Percentiles rank a stretch among this genome's conserved stretches.
Evolutionary conservation across 345 rosid genomes (phyloP).

Genomic region (Trapa bicornis): DNA sequence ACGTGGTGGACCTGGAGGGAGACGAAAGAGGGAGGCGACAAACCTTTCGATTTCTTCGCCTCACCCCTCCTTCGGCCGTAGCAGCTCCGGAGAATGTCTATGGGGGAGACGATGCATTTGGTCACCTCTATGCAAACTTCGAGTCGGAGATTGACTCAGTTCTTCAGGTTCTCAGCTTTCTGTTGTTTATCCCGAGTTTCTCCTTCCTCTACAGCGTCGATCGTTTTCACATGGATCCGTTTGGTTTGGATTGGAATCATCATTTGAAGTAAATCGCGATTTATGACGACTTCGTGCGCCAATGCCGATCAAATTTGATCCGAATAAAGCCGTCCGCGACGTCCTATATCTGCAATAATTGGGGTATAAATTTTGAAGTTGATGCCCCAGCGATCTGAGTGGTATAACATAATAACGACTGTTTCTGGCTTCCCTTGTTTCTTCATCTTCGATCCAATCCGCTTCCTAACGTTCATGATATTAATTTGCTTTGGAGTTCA

Average conservation of each 20-base stretch:
- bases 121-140: conserved; percentile 34
- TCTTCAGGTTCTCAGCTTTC: conserved; percentile 15
- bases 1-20: conserved; percentile 1
- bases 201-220: conserved; percentile 29
- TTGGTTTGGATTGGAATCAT: too few relatives aligned
- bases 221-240: too few relatives aligned
- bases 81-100: conserved; percentile 17
- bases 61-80: conserved; percentile 15
- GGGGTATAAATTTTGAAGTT: too few relatives aligned
- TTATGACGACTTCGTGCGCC: too few relatives aligned
- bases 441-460: background rate
- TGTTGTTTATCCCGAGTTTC: background rate
- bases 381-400: too few relatives aligned
- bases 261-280: too few relatives aligned
- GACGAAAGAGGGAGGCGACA: background rate
- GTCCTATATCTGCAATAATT: too few relatives aligned
- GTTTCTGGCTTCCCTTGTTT: too few relatives aligned
- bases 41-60: conserved; percentile 16
- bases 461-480: background rate
- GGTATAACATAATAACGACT: too few relatives aligned
- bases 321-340: too few relatives aligned
- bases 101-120: conserved; percentile 67
- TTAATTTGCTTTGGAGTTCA: background rate
- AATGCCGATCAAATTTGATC: too few relatives aligned
- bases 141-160: conserved; percentile 48